Evolutionary conservation across 495 filamentous ascomycete genomes (phyloP), one percentile per base, ranked within the genome.

Genomic region (Talaromyces ruber): DNA sequence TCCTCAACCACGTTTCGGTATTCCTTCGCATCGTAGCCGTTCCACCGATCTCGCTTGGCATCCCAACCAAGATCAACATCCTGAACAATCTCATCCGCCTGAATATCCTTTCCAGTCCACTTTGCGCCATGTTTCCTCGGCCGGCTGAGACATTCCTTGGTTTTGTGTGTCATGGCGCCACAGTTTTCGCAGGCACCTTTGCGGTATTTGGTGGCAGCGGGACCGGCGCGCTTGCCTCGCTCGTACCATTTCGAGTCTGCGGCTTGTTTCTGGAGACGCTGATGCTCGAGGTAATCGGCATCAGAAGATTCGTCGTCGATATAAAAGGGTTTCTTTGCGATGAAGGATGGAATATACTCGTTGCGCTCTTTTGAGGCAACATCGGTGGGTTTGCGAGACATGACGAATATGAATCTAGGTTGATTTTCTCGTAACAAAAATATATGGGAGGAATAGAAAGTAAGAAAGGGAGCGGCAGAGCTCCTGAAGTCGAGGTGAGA

Each of bases 111-210:
- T 5, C 94, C 94, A 0, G 92, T 96, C 88, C 89, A 97, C 71
- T 87, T 91, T 3, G 94, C 94, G 56, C 95, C 95, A 29, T 89
- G 83, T 63, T 95, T 95, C 63, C 94, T 84, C 11, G 93, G 95
- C 62, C 93, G 85, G 69, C 86, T 91, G 52, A 98, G 77, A 70
- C 94, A 98, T 66, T 96, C 93, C 69, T 95, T 97, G 26, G 87
- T 89, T 70, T 94, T 95, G 77, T 98, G 94, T 65, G 90, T 92
- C 86, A 96, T 91, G 28, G 92, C 90, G 68, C 94, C 94, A 79
- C 94, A 98, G 78, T 98, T 98, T 74, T 96, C 92, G 75, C 94
- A 98, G 47, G 94, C 91, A 67, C 94, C 94, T 77, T 97, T 97
- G 67, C 95, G 90, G 75, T 90, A 98, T 70, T 97, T 98, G 64